Evolutionary conservation across 108 stramenopile genomes (phyloP).

Genomic region (Skeletonema tropicum): DNA sequence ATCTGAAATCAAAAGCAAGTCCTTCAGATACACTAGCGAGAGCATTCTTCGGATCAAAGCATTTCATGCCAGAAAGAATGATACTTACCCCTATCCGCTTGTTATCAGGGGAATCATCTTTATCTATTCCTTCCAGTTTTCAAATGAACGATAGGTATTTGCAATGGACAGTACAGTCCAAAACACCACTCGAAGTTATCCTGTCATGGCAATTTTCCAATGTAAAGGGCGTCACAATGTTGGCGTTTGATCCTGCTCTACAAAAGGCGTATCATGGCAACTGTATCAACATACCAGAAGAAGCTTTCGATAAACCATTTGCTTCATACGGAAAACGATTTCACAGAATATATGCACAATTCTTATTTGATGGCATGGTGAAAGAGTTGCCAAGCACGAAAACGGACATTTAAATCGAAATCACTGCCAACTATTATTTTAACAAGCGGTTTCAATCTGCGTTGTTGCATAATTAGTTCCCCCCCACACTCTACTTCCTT

Average conservation of each 20-base stretch:
- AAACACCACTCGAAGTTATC: constrained; percentile 48
- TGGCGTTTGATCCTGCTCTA: constrained; percentile 49
- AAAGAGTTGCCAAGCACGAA: background rate
- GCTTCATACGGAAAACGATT: constrained; percentile 14
- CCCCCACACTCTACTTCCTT: background rate
- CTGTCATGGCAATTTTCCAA: constrained; percentile 20
- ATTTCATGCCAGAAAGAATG: constrained; percentile 32
- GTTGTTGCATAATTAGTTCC: background rate
- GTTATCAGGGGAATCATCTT: constrained; percentile 16
- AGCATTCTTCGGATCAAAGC: constrained; percentile 51
- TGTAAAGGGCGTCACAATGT: constrained; percentile 37
- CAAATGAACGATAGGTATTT: constrained; percentile 32
- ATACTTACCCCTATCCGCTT: constrained; percentile 20
- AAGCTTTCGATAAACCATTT: background rate
- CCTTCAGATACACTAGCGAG: constrained; percentile 38
- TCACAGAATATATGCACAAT: constrained; percentile 41
- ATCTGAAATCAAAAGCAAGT: constrained; percentile 27
- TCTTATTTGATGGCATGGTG: constrained; percentile 42
- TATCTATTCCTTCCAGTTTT: constrained; percentile 24
- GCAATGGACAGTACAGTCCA: constrained; percentile 37
- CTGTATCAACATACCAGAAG: constrained; percentile 30
- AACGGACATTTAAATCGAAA: background rate
- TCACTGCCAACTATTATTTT: constrained; percentile 8
- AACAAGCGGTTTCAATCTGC: background rate
- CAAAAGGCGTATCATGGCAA: constrained; percentile 52